A percentile compares a stretch with the other conserved stretches of the same genome.
phyloP scores from a whole-genome alignment of 1,139 yeast species.

The Hanseniaspora uvarum region DNA sequence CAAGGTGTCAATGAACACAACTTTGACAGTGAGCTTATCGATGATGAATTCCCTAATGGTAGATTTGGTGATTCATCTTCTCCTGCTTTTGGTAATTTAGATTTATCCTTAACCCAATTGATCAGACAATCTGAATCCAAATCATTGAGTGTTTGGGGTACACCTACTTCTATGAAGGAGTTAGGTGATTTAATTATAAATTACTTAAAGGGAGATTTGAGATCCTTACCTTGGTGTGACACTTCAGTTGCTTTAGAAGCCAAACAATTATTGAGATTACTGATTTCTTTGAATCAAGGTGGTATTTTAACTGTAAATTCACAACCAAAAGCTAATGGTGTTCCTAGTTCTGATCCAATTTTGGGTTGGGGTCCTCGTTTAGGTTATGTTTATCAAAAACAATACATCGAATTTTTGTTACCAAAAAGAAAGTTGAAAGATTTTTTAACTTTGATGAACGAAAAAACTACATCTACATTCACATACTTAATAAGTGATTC shows the following conservation, averaged over 20 bases:
- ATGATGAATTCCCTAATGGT: constrained; percentile 81
- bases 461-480: constrained; percentile 52
- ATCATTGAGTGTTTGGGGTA: constrained; percentile 80
- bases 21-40: constrained; percentile 42
- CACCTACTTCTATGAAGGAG: constrained; percentile 52
- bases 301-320: constrained; percentile 81
- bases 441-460: constrained; percentile 37
- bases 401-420: constrained; percentile 73
- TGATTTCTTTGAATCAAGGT: constrained; percentile 51
- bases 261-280: constrained; percentile 47
- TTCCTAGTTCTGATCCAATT: constrained; percentile 54
- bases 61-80: constrained; percentile 92
- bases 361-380: constrained; percentile 95
- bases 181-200: constrained; percentile 50
- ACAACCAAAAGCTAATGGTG: constrained; percentile 87
- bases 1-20: constrained; percentile 11
- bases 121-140: constrained; percentile 68
- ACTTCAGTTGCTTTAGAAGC: constrained; percentile 76
- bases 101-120: constrained; percentile 64
- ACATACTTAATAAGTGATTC: constrained; percentile 60
- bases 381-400: constrained; percentile 89
- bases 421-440: constrained; percentile 45
- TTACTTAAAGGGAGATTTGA: constrained; percentile 60
- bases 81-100: constrained; percentile 86
- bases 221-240: constrained; percentile 91